Evolutionary conservation across 1,284 basidiomycete species (phyloP), one percentile per base, ranked within the genome.

Genomic region (Cronartium quercuum): DNA sequence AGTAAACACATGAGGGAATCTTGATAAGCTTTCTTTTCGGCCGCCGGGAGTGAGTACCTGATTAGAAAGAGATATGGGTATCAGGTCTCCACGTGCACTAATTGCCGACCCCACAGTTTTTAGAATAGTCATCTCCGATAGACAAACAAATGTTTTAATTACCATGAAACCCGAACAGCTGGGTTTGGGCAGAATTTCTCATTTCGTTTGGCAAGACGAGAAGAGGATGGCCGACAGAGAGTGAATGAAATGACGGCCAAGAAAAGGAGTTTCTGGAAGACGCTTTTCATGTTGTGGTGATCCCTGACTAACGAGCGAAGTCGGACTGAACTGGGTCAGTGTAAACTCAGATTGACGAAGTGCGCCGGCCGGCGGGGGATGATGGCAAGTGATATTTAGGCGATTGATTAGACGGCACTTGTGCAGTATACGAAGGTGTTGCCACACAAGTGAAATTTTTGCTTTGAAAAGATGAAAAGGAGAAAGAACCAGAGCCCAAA

Each of bases 121-220:
- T n/a, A 60, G 34, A 13, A 13, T 15, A 10, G 10, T 12, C 21
- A 24, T n/a, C 9, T 60, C 24, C 64, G 55, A 51, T 29, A 29
- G 24, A 37, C 34, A n/a, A 38, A 57, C 13, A 10, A 38, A 38
- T 5, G 40, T n/a, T 18, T 12, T 58, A 70, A 18, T 65, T 29
- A 66, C 69, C 69, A 73, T 40, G 69, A 73, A 29, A 61, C 62
- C 44, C 69, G 51, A 42, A 73, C 63, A 29, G 69, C 34, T 40
- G 69, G 69, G 60, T 73, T 73, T 29, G 21, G 44, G 21, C 69
- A 73, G 15, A 9, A 44, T 18, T 44, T 18, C 42, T 9, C 42
- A 44, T 44, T 44, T 9, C 42, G 42, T 9, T 18, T 9, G 9
- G 9, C 42, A 18, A 44, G 18, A 44, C 18, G 42, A 44, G 42